Conservation (phyloP, 1,284 basidiomycete species). For the Earliella scabrosa region DNA sequence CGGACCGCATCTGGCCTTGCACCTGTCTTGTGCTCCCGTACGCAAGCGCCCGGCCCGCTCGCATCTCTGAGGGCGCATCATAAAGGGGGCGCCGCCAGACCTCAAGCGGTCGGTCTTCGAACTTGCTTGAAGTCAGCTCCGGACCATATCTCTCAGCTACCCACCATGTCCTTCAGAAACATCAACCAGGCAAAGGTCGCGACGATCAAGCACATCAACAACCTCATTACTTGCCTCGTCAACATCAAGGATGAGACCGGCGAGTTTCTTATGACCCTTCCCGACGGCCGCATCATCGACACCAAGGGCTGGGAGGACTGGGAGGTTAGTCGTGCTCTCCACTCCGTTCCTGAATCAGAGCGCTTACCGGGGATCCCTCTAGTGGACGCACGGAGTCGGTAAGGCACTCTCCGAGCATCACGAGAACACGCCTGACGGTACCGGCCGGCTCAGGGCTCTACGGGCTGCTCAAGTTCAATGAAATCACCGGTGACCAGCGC, state of each 20-base stretch:
- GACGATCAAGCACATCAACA: conserved; percentile 44
- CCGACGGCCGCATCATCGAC: conserved; percentile 64
- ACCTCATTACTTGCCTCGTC: conserved; percentile 58
- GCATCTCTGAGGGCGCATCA: neutral
- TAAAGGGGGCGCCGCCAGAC: neutral
- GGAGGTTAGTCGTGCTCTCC: conserved; percentile 45
- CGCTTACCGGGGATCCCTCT: neutral
- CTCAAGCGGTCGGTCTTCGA: neutral
- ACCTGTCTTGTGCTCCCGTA: too few relatives aligned
- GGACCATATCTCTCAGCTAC: conserved; percentile 29
- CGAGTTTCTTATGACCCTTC: conserved; percentile 56
- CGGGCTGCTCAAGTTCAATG: conserved; percentile 48
- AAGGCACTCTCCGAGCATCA: neutral
- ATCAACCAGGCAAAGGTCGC: conserved; percentile 32
- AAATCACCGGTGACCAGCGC: conserved; percentile 47
- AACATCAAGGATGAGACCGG: conserved; percentile 65
- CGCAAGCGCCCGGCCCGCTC: conserved; percentile 4
- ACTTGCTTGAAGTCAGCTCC: neutral
- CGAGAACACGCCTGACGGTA: neutral
- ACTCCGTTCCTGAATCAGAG: neutral
- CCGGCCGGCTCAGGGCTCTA: conserved; percentile 42
- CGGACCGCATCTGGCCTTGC: neutral
- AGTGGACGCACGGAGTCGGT: conserved; percentile 68
- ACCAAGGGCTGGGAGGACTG: conserved; percentile 72
- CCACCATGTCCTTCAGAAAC: conserved; percentile 12